Base-by-base conservation (phyloP, 1,139 yeast species). In the Starmera stellimalicola region DNA sequence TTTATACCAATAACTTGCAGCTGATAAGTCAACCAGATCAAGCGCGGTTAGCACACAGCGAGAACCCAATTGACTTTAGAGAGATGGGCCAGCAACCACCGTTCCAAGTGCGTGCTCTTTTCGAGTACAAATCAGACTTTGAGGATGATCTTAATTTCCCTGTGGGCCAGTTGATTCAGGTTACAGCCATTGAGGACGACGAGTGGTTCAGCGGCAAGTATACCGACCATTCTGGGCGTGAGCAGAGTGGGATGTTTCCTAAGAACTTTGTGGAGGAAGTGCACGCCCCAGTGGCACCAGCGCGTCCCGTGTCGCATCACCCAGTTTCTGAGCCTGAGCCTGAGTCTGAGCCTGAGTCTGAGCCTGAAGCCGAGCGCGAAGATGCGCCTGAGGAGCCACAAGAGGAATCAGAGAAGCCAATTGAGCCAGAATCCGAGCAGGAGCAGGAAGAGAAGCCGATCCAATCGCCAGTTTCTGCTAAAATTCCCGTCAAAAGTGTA, bases 171-270 rank as follows among this genome's bases (percentile, higher is more conserved):
- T 45, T 70, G 29, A 79, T 91, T 41, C 70, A 75, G 6, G 95
- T 91, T 16, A 73, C 77, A 3, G 73, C 71, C 19, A 65, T 82
- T 38, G 95, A 85, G 48, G 96, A 87, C 51, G 94, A 74, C 7
- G 95, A 88, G 43, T 91, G 98, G 98, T 81, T 72, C 51, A 63
- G 71, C 28, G 98, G 98, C 2, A 62, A 66, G 11, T 78, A 68
- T 45, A 61, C 60, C 15, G 75, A 70, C 31, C 37, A 42, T 5
- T 48, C 48, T 19, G 71, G 72, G 9, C 45, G 41, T 10, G 35
- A 47, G 9, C 57, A 62, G 36, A 55, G 69, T 25, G 98, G 98
- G 7, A 79, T 88, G 64, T 91, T 91, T 48, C 98, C 98, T 7
- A 76, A 73, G 54, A 78, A 76, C 52, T 91, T 84, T 61, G 97